Evolutionary conservation across 257 asterid species (phyloP), one percentile per base, ranked within the genome.

Genomic region (Perilla frutescens): DNA sequence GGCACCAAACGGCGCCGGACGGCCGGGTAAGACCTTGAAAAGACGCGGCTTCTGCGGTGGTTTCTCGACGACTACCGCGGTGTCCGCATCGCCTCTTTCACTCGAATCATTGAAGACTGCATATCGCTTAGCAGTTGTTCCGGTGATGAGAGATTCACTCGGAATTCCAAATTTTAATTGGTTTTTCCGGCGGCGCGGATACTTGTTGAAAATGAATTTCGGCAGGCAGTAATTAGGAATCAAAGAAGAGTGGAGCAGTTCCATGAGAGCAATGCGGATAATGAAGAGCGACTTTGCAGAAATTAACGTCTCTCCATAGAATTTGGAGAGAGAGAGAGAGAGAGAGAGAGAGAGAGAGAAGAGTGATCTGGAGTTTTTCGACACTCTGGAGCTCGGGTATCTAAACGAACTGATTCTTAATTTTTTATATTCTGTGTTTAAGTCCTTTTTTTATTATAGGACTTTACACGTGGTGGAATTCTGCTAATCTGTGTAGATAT

Each of bases 1-100:
- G 81, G 99, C 98, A 53, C 98, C 99, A 80, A 88, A 90, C 69
- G 99, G 99, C 82, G 82, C 58, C 57, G 99, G 97, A 66, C 82
- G 53, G 65, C 97, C 99, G 49, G 85, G 71, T 8, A 83, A 77
- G 39, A 92, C 89, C 89, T 88, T 86, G 45, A 90, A 89, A 53
- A 81, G 86, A 3, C 73, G 83, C 20, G 31, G 80, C 58, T 53
- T 72, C 0, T 59, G 58, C 65, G 82, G 85, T n/a, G 86, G 90
- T 81, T 80, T 86, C 81, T 86, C 91, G 74, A 87, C 90, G 76
- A 81, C 90, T 48, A 84, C 87, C n/a, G 90, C 84, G 7, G 88
- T 80, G 41, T 87, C 96, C 50, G 79, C 74, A 37, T 78, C 88
- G 47, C 88, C 82, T 68, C 91, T 75, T 67, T 81, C 78, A 34